Percentiles rank a stretch among this genome's conserved stretches.
These are phyloP conservation scores for Blumeriella jaapii DNA, from an alignment of 2,329 filamentous ascomycete species.

Conservation along the genomic window DNA sequence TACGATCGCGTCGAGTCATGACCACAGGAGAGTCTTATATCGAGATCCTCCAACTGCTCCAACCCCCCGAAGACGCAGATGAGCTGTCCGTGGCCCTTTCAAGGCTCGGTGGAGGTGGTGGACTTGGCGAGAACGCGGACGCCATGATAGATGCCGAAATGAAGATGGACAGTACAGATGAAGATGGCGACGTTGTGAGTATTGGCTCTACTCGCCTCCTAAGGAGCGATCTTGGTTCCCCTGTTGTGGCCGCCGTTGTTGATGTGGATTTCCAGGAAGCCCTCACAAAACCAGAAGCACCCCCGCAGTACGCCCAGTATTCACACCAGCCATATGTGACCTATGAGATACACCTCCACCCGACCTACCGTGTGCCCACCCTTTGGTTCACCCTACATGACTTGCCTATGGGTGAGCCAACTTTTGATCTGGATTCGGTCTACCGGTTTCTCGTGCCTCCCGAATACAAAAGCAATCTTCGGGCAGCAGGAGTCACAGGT, in stretches of 20 bases:
- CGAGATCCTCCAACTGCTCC: slow-evolving; percentile 24
- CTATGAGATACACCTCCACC: slow-evolving; percentile 66
- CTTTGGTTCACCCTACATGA: slow-evolving; percentile 62
- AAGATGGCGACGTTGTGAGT: slow-evolving; percentile 23
- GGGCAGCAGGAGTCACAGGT: slow-evolving; percentile 51
- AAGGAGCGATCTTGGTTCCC: no score
- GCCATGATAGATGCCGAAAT: slow-evolving; percentile 8
- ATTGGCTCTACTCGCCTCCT: neutral
- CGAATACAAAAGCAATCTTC: slow-evolving; percentile 49
- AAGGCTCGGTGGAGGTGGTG: slow-evolving; percentile 12
- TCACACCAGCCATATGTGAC: slow-evolving; percentile 33
- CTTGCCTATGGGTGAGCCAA: slow-evolving; percentile 41
- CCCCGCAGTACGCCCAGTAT: slow-evolving; percentile 19
- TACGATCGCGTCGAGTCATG: slow-evolving; percentile 33
- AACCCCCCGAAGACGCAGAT: slow-evolving; percentile 20
- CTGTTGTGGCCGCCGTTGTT: neutral
- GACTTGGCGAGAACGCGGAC: neutral
- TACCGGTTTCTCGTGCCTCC: slow-evolving; percentile 61
- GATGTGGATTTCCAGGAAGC: slow-evolving; percentile 16
- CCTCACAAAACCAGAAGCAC: slow-evolving; percentile 9
- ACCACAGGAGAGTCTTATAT: slow-evolving; percentile 23
- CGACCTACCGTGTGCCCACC: slow-evolving; percentile 63
- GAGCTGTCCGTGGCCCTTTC: slow-evolving; percentile 21
- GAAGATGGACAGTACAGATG: slow-evolving; percentile 20
- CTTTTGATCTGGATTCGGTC: slow-evolving; percentile 55